Evolutionary conservation across 805 yeast species (phyloP), one percentile per base, ranked within the genome.

Genomic region (Teunomyces funiuensis): DNA sequence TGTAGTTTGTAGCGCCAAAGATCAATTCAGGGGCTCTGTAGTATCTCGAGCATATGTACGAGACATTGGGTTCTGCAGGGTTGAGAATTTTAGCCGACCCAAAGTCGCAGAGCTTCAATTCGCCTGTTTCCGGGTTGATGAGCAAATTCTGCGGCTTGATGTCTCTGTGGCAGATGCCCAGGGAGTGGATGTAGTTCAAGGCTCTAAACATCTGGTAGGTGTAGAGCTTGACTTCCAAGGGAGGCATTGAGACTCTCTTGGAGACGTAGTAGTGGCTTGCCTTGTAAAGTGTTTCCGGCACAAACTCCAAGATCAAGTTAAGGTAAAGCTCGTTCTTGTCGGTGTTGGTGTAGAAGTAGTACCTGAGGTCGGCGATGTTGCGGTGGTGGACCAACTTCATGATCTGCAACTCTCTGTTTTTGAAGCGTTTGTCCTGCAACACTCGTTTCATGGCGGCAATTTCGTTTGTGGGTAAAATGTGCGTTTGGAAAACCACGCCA

Each of bases 1-100:
- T 88, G 65, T 93, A 93, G 65, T 90, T 88, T 19, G 96, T 85
- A 10, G 98, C 96, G 14, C 98, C 99, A 70, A 93, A 93, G 46
- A 93, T 93, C 53, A 93, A 79, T 66, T 93, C 99, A 0, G 99
- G 99, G 5, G 99, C 99, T 43, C 99, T 75, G 66, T 93, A 93
- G 67, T 91, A 93, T 53, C 99, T 77, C 14, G 97, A 89, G 66
- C 99, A 93, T 39, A 93, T 93, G 64, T 93, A 93, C 6, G 96
- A 85, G 18, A 93, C 98, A 60, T 91, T 93, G 33, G 97, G 96
- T 63, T 93, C 98, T 3, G 77, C 74, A 6, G 97, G 93, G 34
- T 85, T 86, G 42, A 93, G 75, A 40, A 86, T 83, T 65, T 93
- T 93, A 14, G 99, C 99, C 4, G 90, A 80, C 6, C 99, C 99